These are phyloP conservation scores for Aspergillus campestris DNA, from an alignment of 495 filamentous ascomycete genomes.

Conservation along the genomic window DNA sequence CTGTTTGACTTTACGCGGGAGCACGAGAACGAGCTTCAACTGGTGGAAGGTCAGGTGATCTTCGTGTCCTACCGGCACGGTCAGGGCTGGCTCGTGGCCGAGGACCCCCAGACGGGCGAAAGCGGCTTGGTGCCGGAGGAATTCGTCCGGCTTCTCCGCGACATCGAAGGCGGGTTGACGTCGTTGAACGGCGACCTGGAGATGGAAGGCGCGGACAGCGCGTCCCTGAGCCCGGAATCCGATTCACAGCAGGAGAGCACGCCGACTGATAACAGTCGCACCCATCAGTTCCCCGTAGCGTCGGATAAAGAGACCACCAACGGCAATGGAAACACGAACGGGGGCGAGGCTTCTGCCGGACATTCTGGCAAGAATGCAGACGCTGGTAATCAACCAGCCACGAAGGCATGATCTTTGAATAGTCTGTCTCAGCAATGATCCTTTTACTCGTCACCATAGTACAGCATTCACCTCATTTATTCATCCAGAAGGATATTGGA, in stretches of 20 bases:
- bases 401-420: too few species aligned
- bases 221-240: constrained; percentile 20
- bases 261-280: constrained; percentile 14
- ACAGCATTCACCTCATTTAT: too few species aligned
- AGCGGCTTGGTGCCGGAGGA: constrained; percentile 91
- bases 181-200: constrained; percentile 37
- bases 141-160: constrained; percentile 86
- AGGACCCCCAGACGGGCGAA: constrained; percentile 87
- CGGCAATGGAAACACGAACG: constrained; percentile 8
- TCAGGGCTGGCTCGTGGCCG: constrained; percentile 93
- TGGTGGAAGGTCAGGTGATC: constrained; percentile 91
- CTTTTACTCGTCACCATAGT: too few species aligned
- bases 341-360: background rate
- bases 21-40: constrained; percentile 90
- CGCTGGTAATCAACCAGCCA: background rate
- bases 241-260: constrained; percentile 26
- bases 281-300: constrained; percentile 5
- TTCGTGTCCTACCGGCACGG: constrained; percentile 94
- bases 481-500: too few species aligned
- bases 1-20: constrained; percentile 91
- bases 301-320: background rate
- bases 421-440: too few species aligned
- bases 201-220: constrained; percentile 17
- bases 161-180: constrained; percentile 67
- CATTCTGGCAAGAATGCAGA: constrained; percentile 1